Evolutionary conservation across 805 yeast species (phyloP).

Genomic region (Debaryomyces hansenii): DNA sequence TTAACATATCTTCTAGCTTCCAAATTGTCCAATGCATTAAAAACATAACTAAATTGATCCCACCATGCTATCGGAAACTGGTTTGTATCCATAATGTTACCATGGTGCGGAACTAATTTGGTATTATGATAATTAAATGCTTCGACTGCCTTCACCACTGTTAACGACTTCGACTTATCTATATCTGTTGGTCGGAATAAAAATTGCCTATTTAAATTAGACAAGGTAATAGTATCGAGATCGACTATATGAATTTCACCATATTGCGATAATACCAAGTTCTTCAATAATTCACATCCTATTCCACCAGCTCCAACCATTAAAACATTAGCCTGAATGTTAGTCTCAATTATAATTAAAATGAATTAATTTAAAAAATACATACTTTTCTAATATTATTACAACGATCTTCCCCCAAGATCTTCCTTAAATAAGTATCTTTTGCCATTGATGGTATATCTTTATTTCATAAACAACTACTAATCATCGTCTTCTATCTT

Average conservation of each 20-base stretch:
- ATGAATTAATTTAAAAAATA: background rate
- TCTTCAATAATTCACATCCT: constrained; percentile 88
- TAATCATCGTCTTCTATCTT: background rate
- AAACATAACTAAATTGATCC: constrained; percentile 70
- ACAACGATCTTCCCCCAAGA: constrained; percentile 42
- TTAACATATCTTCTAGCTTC: constrained; percentile 95
- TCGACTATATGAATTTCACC: constrained; percentile 93
- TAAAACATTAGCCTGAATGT: constrained; percentile 52
- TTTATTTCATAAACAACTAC: background rate
- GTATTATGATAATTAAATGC: constrained; percentile 61
- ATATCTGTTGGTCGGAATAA: constrained; percentile 87
- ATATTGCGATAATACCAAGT: constrained; percentile 73
- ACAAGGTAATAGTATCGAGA: constrained; percentile 89
- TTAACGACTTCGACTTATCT: constrained; percentile 80
- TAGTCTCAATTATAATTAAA: background rate
- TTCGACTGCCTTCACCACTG: constrained; percentile 81
- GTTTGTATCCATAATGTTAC: constrained; percentile 78
- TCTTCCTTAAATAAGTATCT: constrained; percentile 42
- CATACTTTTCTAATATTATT: constrained; percentile 20
- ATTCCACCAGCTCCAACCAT: constrained; percentile 97
- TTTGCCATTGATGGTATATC: constrained; percentile 27
- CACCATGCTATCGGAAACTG: constrained; percentile 75
- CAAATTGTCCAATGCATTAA: constrained; percentile 91
- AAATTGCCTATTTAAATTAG: constrained; percentile 91
- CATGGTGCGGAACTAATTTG: constrained; percentile 75